Conservation (phyloP, 768 basidiomycete genomes). For the Kwoniella dejecticola region DNA sequence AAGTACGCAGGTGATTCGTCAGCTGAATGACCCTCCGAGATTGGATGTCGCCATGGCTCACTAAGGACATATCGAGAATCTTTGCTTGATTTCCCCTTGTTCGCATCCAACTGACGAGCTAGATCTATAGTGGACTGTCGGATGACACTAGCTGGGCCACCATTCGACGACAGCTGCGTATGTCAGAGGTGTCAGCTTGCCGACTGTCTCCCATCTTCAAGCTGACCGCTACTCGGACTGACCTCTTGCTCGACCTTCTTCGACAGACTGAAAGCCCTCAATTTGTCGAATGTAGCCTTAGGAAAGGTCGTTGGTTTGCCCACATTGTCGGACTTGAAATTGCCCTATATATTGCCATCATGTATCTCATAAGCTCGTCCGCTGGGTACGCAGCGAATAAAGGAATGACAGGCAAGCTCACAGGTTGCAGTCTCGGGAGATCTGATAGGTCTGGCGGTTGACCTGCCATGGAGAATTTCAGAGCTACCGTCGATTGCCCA, state of each 20-base stretch:
- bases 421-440: constrained; percentile 22
- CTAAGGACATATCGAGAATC: constrained; percentile 68
- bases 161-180: constrained; percentile 63
- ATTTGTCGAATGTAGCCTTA: constrained; percentile 34
- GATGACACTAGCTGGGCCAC: constrained; percentile 68
- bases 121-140: constrained; percentile 67
- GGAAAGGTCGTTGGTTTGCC: constrained; percentile 42
- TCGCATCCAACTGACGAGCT: constrained; percentile 63
- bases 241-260: constrained; percentile 73
- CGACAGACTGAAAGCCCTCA: constrained; percentile 73
- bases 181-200: no score
- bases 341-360: constrained; percentile 4
- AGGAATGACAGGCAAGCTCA: no score
- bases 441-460: constrained; percentile 25
- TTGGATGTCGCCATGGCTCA: constrained; percentile 55
- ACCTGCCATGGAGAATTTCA: constrained; percentile 22
- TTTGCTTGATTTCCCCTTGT: constrained; percentile 56
- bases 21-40: constrained; percentile 2
- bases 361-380: no score
- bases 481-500: constrained; percentile 9
- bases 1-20: constrained; percentile 23
- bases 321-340: constrained; percentile 23
- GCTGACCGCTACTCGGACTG: constrained; percentile 30
- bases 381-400: no score
- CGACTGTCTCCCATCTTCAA: no score